Base-by-base conservation (phyloP, 805 yeast species). In the Jamesozyma jinghongensis region DNA sequence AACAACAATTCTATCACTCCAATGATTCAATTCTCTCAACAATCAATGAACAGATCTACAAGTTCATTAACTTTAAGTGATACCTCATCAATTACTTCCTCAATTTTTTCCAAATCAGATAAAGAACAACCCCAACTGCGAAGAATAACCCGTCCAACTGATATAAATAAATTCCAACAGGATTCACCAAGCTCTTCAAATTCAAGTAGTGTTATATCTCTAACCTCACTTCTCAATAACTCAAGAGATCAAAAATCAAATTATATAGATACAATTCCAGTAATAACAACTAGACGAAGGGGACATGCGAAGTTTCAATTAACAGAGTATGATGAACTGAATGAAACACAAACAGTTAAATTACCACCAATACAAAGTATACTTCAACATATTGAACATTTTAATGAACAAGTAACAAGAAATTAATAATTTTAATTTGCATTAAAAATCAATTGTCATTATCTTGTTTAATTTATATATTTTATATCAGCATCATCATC, bases 321-420 rank as follows among this genome's bases (percentile, higher is more conserved):
- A 5, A n/a, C 27, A 12, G 36, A 33, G 4, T n/a, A 20, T 5
- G 36, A 33, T 26, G 43, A 19, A 7, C 7, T 29, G n/a, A 17
- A 13, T 31, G 34, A 31, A 14, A 16, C 34, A 7, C 5, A 40
- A 14, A 32, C 22, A 6, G 28, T 34, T n/a, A 42, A 40, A 22
- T 37, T 54, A 22, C 59, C 59, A 5, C 52, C 59, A 14, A 43
- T 54, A 25, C 42, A 52, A 33, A 46, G 46, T 38, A 51, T 54
- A 19, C 30, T 52, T 26, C 42, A 37, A 36, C 44, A 40, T 22
- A 51, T 51, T 35, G 51, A 51, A 29, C 40, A 12, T n/a, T 38
- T 33, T 22, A 22, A 10, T 22, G 26, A 22, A 22, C 26, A 22
- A 22, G 10, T 10, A 7, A 10, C 26, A 22, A 6, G 26, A 6